phyloP scores from a whole-genome alignment of 192 early-diverging fungal species.

The Coemansia asiatica region DNA sequence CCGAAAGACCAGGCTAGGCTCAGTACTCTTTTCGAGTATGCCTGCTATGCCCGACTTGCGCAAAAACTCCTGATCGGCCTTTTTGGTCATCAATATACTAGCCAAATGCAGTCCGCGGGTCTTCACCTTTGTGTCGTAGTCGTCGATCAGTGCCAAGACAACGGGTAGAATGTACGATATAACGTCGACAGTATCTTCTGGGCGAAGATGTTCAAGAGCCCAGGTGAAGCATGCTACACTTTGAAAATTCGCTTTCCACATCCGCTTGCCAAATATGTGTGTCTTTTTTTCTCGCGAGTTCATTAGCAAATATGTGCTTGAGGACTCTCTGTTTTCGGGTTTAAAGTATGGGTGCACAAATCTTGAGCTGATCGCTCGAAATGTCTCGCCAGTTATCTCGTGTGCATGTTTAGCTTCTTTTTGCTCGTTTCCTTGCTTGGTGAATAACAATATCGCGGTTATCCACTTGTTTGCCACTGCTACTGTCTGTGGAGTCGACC shows the following conservation, averaged over 20 bases:
- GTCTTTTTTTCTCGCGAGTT: not conserved
- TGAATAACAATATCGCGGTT: constrained; percentile 1
- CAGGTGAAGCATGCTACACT: constrained; percentile 35
- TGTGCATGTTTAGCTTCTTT: not conserved
- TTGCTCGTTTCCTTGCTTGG: constrained; percentile 2
- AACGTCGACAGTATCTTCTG: constrained; percentile 2
- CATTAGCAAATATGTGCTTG: constrained; percentile 14
- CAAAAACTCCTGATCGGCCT: constrained; percentile 15
- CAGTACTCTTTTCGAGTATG: constrained; percentile 24
- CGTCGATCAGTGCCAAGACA: constrained; percentile 32
- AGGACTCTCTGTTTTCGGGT: not conserved
- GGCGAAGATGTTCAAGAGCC: constrained; percentile 18
- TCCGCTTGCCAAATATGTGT: not conserved
- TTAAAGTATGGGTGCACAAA: constrained; percentile 39
- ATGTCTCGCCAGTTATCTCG: not conserved
- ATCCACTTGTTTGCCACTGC: constrained; percentile 19
- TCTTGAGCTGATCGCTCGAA: constrained; percentile 11
- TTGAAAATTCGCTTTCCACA: constrained; percentile 30
- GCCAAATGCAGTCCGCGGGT: constrained; percentile 27
- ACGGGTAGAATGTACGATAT: constrained; percentile 40
- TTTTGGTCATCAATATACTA: constrained; percentile 7
- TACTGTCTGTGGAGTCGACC: constrained; percentile 6
- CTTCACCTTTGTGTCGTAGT: constrained; percentile 28
- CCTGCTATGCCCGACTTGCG: constrained; percentile 37
- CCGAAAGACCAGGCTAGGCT: constrained; percentile 22